Conservation (phyloP, 257 asterid species). For the Scutellaria baicalensis region DNA sequence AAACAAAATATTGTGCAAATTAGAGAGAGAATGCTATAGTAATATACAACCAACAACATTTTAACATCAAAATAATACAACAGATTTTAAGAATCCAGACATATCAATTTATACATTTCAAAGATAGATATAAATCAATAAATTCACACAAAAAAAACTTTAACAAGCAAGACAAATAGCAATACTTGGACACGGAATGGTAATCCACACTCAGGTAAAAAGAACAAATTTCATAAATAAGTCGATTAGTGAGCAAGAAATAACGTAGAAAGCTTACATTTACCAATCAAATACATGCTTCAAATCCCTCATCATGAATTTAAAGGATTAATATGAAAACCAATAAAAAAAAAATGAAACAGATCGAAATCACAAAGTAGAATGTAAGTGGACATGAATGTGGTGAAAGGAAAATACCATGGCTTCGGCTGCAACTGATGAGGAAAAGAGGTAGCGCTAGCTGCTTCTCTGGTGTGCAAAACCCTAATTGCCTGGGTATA, state of each 20-base stretch:
- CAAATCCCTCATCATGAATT: neutral
- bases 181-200: too few relatives aligned
- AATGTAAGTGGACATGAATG: too few relatives aligned
- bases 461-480: conserved; percentile 6
- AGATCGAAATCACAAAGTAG: neutral
- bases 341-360: neutral
- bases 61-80: neutral
- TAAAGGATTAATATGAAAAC: neutral
- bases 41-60: too few relatives aligned
- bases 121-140: too few relatives aligned
- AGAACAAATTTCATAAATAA: too few relatives aligned
- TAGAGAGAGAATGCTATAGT: neutral
- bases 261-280: neutral
- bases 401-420: conserved; percentile 14
- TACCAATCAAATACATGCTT: neutral
- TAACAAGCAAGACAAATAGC: too few relatives aligned
- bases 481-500: conserved; percentile 12
- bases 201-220: too few relatives aligned
- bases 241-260: too few relatives aligned
- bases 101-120: too few relatives aligned
- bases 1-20: neutral
- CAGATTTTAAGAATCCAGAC: too few relatives aligned
- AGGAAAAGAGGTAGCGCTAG: neutral
- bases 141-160: too few relatives aligned
- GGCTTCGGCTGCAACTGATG: conserved; percentile 5